phyloP scores from a whole-genome alignment of 176 grass and related monocot species.

The Rhynchospora tenuis region DNA sequence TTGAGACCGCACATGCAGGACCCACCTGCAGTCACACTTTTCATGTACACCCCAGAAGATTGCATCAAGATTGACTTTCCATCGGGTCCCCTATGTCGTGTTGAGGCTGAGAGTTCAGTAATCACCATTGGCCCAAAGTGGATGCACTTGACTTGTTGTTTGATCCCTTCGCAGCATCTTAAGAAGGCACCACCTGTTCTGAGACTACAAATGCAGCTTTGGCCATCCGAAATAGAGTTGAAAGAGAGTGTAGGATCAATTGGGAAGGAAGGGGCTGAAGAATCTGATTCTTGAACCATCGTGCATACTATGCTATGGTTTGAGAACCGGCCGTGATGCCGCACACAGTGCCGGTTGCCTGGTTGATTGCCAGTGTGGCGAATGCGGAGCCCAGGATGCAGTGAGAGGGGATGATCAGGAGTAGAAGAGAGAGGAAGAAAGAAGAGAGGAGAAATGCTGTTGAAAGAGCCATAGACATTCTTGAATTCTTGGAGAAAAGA shows the following conservation, averaged over 20 bases:
- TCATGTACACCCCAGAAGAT: conserved; percentile 22
- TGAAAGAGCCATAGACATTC: not conserved
- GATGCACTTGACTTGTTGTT: conserved; percentile 23
- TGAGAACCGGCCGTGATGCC: not conserved
- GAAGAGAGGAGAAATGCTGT: not conserved
- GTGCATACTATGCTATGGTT: conserved; percentile 58
- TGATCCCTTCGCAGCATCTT: conserved; percentile 54
- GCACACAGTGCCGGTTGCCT: conserved; percentile 37
- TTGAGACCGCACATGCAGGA: conserved; percentile 38
- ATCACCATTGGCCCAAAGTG: conserved; percentile 22
- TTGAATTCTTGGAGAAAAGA: not conserved
- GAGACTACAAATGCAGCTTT: conserved; percentile 39
- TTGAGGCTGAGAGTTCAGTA: conserved; percentile 38
- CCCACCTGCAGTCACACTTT: conserved; percentile 40
- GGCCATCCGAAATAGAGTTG: conserved; percentile 44
- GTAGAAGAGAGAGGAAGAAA: not conserved
- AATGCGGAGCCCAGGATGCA: not conserved
- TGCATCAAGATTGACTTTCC: conserved; percentile 17
- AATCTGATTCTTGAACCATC: not conserved
- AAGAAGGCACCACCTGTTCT: conserved; percentile 20
- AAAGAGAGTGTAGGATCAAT: conserved; percentile 25
- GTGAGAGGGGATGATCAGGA: not conserved
- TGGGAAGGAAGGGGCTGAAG: not conserved
- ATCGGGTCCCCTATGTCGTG: conserved; percentile 36
- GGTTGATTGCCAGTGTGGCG: conserved; percentile 53